These are phyloP conservation scores for Actinomortierella wolfii DNA, from an alignment of 371 early-diverging fungal species.

Conservation along the genomic window DNA sequence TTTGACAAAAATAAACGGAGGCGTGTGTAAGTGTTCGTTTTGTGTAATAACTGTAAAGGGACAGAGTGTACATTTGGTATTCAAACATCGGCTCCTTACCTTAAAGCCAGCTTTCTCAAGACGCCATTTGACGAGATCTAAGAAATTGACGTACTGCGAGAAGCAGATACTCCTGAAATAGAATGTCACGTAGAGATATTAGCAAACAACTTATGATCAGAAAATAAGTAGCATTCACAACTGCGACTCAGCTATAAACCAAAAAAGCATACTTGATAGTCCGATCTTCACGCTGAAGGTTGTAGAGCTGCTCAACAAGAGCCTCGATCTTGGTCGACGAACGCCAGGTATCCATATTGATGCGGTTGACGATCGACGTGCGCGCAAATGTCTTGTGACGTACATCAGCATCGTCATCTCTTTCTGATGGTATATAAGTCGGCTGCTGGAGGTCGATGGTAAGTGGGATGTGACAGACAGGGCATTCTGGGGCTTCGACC, in stretches of 20 bases:
- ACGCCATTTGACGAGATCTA: conserved; percentile 94
- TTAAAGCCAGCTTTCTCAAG: conserved; percentile 92
- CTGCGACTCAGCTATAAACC: not conserved
- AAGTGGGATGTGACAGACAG: conserved; percentile 81
- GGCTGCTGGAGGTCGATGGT: conserved; percentile 86
- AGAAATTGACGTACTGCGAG: conserved; percentile 92
- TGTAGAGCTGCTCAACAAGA: conserved; percentile 87
- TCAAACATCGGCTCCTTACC: too few relatives aligned
- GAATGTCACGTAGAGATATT: not conserved
- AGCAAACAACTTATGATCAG: conserved; percentile 47
- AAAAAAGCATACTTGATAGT: conserved; percentile 77
- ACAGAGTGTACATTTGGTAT: too few relatives aligned
- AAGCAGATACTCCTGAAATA: conserved; percentile 69
- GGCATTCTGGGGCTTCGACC: conserved; percentile 71
- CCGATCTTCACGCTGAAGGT: conserved; percentile 75
- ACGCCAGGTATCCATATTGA: conserved; percentile 87
- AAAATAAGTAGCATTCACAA: conserved; percentile 1
- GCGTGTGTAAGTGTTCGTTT: not conserved
- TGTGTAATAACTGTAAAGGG: too few relatives aligned
- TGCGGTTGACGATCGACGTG: conserved; percentile 88
- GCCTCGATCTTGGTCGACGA: conserved; percentile 92
- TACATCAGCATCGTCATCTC: conserved; percentile 21
- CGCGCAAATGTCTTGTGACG: conserved; percentile 54
- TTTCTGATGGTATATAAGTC: conserved; percentile 34
- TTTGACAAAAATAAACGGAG: too few relatives aligned